Conservation (phyloP, 164 flowering plant genomes). For the Hamamelis virginiana region DNA sequence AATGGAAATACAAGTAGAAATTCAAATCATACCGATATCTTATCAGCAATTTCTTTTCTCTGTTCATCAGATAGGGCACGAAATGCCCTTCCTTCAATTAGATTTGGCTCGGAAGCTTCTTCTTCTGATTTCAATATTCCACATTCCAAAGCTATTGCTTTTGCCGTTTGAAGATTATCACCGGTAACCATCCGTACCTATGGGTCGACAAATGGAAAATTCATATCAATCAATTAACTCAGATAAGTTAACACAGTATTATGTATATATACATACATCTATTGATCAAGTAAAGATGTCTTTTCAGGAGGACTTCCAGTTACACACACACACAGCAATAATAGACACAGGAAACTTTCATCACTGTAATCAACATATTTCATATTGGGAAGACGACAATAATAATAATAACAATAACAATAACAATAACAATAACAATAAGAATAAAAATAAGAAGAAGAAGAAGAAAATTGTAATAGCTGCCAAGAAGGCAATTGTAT, state of each 20-base stretch:
- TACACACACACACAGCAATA: too few relatives aligned
- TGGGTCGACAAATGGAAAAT: not conserved
- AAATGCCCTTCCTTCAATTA: slow-evolving; percentile 79
- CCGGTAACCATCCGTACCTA: slow-evolving; percentile 99
- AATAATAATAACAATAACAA: too few relatives aligned
- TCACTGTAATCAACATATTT: too few relatives aligned
- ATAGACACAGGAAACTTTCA: too few relatives aligned
- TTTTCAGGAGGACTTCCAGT: too few relatives aligned
- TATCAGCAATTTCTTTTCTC: slow-evolving; percentile 56
- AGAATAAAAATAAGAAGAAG: not conserved
- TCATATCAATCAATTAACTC: too few relatives aligned
- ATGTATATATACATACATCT: too few relatives aligned
- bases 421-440: too few relatives aligned
- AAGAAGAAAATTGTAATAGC: not conserved
- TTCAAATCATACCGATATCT: slow-evolving; percentile 60
- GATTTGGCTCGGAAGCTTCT: slow-evolving; percentile 59
- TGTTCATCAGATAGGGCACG: slow-evolving; percentile 50
- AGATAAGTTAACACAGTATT: too few relatives aligned
- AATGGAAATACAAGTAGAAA: not conserved
- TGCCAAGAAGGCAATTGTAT: not conserved
- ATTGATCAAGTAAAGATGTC: too few relatives aligned
- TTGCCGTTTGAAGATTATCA: slow-evolving; percentile 89
- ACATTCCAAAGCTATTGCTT: slow-evolving; percentile 94
- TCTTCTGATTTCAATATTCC: slow-evolving; percentile 66
- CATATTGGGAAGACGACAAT: too few relatives aligned